These are phyloP conservation scores for Beauveria varroae DNA, from an alignment of 2,329 filamentous ascomycete species.

Conservation along the genomic window DNA sequence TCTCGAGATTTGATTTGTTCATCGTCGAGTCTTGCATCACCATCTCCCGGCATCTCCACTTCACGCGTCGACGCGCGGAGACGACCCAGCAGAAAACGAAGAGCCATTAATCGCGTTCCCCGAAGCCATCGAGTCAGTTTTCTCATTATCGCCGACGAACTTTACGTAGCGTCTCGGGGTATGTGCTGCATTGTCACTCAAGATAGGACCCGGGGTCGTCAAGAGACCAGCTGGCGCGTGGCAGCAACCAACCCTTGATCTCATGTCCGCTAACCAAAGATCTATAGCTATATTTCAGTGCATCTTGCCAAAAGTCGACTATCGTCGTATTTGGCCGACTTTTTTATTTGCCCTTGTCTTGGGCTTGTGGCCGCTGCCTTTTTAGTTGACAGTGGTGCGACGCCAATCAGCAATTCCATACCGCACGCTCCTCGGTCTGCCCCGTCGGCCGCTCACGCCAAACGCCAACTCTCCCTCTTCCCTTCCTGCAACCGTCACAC, in stretches of 20 bases:
- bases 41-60: background rate
- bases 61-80: background rate
- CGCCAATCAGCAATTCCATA: slow-evolving; percentile 4
- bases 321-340: too few relatives aligned
- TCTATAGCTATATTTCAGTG: background rate
- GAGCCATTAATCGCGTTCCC: too few relatives aligned
- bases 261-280: background rate
- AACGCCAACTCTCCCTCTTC: background rate
- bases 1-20: background rate
- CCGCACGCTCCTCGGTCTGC: slow-evolving; percentile 1
- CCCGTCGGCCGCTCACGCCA: background rate
- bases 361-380: background rate
- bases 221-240: too few relatives aligned
- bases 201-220: too few relatives aligned
- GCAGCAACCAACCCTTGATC: too few relatives aligned
- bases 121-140: too few relatives aligned
- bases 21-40: background rate
- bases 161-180: too few relatives aligned
- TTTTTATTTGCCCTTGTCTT: background rate
- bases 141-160: too few relatives aligned
- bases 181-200: too few relatives aligned
- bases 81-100: background rate
- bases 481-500: background rate
- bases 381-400: background rate
- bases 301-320: too few relatives aligned